Percentiles rank a stretch among this genome's conserved stretches.
Evolutionary conservation across 2,329 filamentous ascomycete species (phyloP).

Genomic region (Acephala macrosclerotiorum): DNA sequence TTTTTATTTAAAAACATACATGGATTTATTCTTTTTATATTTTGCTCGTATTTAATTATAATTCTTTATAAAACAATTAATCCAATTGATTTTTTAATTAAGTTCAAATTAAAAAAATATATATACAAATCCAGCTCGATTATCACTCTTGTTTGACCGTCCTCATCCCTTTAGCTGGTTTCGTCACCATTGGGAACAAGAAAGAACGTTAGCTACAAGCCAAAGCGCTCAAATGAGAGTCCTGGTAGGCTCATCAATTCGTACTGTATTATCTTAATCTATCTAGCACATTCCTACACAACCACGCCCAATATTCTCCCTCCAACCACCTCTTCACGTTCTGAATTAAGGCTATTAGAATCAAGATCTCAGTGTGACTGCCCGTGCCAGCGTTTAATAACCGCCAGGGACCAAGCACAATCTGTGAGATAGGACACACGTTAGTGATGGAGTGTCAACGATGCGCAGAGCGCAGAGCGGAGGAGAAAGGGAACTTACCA

Average conservation of each 20-base stretch:
- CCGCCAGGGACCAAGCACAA: slow-evolving; percentile 32
- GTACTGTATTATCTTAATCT: slow-evolving; percentile 11
- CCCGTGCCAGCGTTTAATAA: slow-evolving; percentile 27
- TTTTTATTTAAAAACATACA: no score
- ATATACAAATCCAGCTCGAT: no score
- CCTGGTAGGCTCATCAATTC: background rate
- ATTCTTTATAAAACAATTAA: no score
- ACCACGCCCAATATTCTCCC: slow-evolving; percentile 23
- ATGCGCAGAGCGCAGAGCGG: slow-evolving; percentile 8
- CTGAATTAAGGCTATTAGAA: slow-evolving; percentile 26
- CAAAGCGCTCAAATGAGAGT: no score
- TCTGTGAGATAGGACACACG: slow-evolving; percentile 22
- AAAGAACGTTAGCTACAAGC: no score
- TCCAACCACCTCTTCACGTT: slow-evolving; percentile 25
- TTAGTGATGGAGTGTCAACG: slow-evolving; percentile 21
- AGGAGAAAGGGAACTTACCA: slow-evolving; percentile 26
- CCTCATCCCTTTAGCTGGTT: no score
- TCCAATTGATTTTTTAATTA: no score
- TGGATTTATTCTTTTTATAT: no score
- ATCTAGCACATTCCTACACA: slow-evolving; percentile 14
- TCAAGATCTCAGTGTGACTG: slow-evolving; percentile 28
- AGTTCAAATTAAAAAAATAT: no score
- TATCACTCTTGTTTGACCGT: no score
- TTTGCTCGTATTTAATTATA: no score
- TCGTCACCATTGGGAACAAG: no score